Evolutionary conservation across 345 rosid genomes (phyloP).

Genomic region (Euphorbia peplus): DNA sequence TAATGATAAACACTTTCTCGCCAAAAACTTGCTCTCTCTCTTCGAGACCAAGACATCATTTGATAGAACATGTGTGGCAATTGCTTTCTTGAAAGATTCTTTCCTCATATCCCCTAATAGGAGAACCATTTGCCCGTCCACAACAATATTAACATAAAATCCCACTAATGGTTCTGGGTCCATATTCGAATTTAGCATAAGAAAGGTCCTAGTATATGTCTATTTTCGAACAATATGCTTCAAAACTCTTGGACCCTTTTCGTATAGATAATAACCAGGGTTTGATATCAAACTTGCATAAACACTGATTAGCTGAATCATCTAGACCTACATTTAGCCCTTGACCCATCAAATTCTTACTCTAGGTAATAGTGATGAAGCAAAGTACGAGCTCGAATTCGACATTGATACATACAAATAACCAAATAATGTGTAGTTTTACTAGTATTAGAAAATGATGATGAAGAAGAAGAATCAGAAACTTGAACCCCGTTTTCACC

Average conservation of each 20-base stretch:
- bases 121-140: conserved; percentile 67
- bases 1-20: conserved; percentile 61
- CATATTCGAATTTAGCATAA: conserved; percentile 73
- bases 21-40: conserved; percentile 79
- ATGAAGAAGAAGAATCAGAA: conserved; percentile 66
- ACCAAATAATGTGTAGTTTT: conserved; percentile 72
- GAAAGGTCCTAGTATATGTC: conserved; percentile 88
- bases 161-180: conserved; percentile 90
- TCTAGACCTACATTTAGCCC: conserved; percentile 68
- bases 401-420: conserved; percentile 68
- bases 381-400: conserved; percentile 61
- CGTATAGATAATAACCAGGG: conserved; percentile 92
- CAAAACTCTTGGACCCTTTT: conserved; percentile 83
- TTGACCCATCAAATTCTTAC: conserved; percentile 91
- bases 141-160: conserved; percentile 72
- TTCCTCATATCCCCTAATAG: conserved; percentile 90
- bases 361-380: conserved; percentile 77
- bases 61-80: conserved; percentile 37
- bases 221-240: conserved; percentile 60
- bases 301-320: conserved; percentile 67
- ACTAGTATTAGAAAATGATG: conserved; percentile 35
- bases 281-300: conserved; percentile 89
- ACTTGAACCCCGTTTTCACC: conserved; percentile 90
- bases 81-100: conserved; percentile 78
- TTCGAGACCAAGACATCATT: conserved; percentile 57